These are phyloP conservation scores for Skeletonema costatum DNA, from an alignment of 108 stramenopile genomes.

Conservation along the genomic window DNA sequence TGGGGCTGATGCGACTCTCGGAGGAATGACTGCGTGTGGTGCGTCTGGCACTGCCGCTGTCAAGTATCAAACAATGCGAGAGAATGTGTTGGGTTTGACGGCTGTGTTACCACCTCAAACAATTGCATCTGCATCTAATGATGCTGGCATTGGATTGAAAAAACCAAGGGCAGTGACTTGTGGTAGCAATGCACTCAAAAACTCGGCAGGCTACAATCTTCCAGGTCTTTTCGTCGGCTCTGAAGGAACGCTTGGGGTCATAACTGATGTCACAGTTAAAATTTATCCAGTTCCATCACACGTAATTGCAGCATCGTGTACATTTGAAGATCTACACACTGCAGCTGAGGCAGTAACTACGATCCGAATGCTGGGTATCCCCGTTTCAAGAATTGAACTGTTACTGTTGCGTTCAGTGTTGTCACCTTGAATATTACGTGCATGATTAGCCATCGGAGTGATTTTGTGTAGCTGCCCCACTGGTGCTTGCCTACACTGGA, in stretches of 20 bases:
- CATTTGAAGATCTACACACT: conserved; percentile 63
- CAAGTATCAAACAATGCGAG: conserved; percentile 95
- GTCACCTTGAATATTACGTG: no score
- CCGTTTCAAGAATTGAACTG: conserved; percentile 75
- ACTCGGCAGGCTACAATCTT: conserved; percentile 92
- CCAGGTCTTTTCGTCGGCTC: conserved; percentile 81
- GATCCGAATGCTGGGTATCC: conserved; percentile 66
- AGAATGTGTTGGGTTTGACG: conserved; percentile 85
- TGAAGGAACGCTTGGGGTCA: conserved; percentile 79
- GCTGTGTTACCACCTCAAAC: conserved; percentile 80
- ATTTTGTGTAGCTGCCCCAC: no score
- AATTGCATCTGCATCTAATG: conserved; percentile 26
- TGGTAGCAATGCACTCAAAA: conserved; percentile 78
- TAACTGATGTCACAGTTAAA: conserved; percentile 89
- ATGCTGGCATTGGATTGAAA: conserved; percentile 9
- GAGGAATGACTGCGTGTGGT: conserved; percentile 89
- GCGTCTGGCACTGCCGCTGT: conserved; percentile 95
- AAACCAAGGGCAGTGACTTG: conserved; percentile 43
- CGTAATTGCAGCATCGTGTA: conserved; percentile 75
- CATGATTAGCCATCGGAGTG: no score
- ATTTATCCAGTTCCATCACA: conserved; percentile 81
- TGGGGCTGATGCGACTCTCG: conserved; percentile 94
- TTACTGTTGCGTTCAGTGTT: no score
- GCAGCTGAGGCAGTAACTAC: conserved; percentile 81
- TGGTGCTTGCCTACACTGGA: no score